phyloP scores from a whole-genome alignment of 768 basidiomycete species.

The Ramaria sp. region DNA sequence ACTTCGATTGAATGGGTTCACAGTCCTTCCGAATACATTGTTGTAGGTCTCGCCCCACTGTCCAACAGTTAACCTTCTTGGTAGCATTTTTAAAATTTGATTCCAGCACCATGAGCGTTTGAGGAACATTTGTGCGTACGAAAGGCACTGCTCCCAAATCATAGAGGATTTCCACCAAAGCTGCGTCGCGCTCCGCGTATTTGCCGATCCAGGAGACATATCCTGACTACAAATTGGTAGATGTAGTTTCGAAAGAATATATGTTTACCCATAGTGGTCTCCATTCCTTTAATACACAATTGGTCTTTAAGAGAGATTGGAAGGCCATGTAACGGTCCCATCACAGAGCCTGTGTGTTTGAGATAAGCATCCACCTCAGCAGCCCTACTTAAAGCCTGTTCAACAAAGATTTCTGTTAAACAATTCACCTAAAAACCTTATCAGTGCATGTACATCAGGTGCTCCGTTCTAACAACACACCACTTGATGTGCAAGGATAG shows the following conservation, averaged over 20 bases:
- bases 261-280: slow-evolving; percentile 51
- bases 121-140: slow-evolving; percentile 67
- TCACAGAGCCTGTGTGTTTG: slow-evolving; percentile 47
- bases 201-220: slow-evolving; percentile 67
- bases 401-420: slow-evolving; percentile 72
- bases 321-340: slow-evolving; percentile 69
- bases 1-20: slow-evolving; percentile 63
- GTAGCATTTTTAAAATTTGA: background rate
- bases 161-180: slow-evolving; percentile 54
- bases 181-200: slow-evolving; percentile 45
- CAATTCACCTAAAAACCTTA: slow-evolving; percentile 55
- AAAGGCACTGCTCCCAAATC: slow-evolving; percentile 61
- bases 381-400: slow-evolving; percentile 55
- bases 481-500: slow-evolving; percentile 69
- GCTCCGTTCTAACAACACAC: slow-evolving; percentile 27
- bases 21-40: slow-evolving; percentile 66
- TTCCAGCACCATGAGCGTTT: slow-evolving; percentile 55
- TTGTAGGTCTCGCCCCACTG: slow-evolving; percentile 77
- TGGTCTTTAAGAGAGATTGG: slow-evolving; percentile 73
- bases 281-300: slow-evolving; percentile 53
- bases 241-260: background rate
- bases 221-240: slow-evolving; percentile 25
- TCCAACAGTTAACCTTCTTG: background rate
- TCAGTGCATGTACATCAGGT: background rate
- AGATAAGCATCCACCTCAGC: slow-evolving; percentile 54